These are phyloP conservation scores for Halocafeteria seosinensis DNA, from an alignment of 108 stramenopile genomes.

Conservation along the genomic window DNA sequence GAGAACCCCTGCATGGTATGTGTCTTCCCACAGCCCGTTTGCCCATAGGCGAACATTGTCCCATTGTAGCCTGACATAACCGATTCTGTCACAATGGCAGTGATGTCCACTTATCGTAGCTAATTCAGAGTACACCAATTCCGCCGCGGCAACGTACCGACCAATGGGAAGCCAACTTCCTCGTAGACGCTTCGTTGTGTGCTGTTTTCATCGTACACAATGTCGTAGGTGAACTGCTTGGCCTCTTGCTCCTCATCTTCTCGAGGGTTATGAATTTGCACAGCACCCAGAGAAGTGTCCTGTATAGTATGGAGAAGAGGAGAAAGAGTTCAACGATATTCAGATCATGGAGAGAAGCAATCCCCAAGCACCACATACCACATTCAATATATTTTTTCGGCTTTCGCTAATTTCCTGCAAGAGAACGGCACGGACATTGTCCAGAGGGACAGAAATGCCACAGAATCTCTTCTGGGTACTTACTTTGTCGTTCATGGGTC, in stretches of 20 bases:
- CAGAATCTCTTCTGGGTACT: conserved; percentile 12
- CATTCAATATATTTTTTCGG: conserved; percentile 16
- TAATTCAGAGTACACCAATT: not conserved
- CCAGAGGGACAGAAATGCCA: conserved; percentile 15
- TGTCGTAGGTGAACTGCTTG: conserved; percentile 40
- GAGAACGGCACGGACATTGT: too few species aligned
- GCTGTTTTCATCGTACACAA: conserved; percentile 31
- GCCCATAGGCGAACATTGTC: conserved; percentile 50
- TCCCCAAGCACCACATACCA: not conserved
- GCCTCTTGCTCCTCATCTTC: conserved; percentile 4
- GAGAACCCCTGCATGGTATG: conserved; percentile 34
- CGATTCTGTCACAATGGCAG: conserved; percentile 25
- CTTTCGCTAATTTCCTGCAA: conserved; percentile 3
- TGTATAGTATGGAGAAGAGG: too few species aligned
- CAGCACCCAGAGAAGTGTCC: too few species aligned
- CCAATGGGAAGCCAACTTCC: conserved; percentile 19
- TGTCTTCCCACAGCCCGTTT: conserved; percentile 36
- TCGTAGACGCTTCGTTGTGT: conserved; percentile 38
- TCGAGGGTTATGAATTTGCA: not conserved
- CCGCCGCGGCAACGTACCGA: not conserved
- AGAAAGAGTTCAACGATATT: too few species aligned
- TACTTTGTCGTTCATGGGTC: conserved; percentile 36
- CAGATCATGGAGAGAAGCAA: conserved; percentile 1
- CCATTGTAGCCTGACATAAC: conserved; percentile 46
- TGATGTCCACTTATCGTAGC: not conserved